These are phyloP conservation scores for Aspergillus neoniger DNA, from an alignment of 2,329 filamentous ascomycete genomes.

Conservation along the genomic window DNA sequence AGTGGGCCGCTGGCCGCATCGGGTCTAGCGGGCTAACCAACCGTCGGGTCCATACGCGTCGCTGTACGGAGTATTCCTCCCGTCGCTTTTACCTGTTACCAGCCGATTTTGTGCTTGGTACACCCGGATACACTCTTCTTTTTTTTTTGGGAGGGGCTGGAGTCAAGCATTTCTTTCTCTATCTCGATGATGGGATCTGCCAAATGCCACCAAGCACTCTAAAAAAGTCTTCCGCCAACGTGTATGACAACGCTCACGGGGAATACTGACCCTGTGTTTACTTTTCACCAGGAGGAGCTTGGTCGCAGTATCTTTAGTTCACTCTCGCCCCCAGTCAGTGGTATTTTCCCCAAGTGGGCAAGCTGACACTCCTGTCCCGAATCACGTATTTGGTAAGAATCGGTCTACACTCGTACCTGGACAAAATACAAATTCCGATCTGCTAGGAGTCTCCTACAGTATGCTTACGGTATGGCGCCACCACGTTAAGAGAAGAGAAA, in stretches of 20 bases:
- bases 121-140: neutral
- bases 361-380: slow-evolving; percentile 1
- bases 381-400: slow-evolving; percentile 11
- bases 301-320: neutral
- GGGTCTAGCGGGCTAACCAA: slow-evolving; percentile 8
- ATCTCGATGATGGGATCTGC: neutral
- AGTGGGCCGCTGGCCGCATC: slow-evolving; percentile 6
- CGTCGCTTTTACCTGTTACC: slow-evolving; percentile 1
- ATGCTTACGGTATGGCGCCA: slow-evolving; percentile 18
- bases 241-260: neutral
- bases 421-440: slow-evolving; percentile 14
- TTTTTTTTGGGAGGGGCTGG: neutral
- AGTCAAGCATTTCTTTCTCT: neutral
- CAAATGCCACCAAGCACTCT: neutral
- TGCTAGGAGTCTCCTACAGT: slow-evolving; percentile 12
- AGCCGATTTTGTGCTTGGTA: neutral
- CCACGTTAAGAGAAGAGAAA: neutral
- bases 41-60: slow-evolving; percentile 11
- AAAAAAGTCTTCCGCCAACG: neutral
- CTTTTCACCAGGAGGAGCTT: neutral
- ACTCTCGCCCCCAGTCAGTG: slow-evolving; percentile 4
- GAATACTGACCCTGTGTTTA: neutral
- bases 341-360: neutral
- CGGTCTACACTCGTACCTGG: slow-evolving; percentile 7
- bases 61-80: slow-evolving; percentile 7